Base-by-base conservation (phyloP, 2,329 filamentous ascomycete species). In the Fusarium annulatum region DNA sequence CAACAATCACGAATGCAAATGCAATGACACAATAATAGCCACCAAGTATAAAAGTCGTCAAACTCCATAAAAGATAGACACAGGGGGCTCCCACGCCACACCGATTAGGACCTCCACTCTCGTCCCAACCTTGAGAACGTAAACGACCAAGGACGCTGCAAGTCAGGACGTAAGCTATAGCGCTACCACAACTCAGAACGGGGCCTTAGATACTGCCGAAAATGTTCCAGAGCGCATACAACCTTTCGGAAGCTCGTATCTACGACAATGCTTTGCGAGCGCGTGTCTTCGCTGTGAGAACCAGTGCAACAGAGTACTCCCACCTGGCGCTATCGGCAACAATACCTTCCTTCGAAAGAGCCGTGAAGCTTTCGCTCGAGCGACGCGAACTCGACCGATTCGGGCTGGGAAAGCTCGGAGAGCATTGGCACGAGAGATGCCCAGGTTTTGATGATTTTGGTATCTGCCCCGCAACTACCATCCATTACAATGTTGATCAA, bases 41-140 rank as follows among this genome's bases (percentile, higher is more conserved):
- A 5, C 7, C 6, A 19, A 21, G 18, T 2, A 26, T 8, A 6
- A 6, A 6, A 5, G 1, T 3, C 4, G 26, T 21, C 14, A 26
- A 30, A 30, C 1, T 6, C 4, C 3, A 9, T 30, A 26, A 21
- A 30, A 30, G 14, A 48, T 11, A 4, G 45, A 9, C 9, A 5
- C 19, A 16, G 18, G 23, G 9, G 10, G 18, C 18, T 46, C 23
- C 11, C 26, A 19, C 3, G 23, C 12, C 23, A 14, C 9, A 12
- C 18, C 4, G 8, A 14, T 46, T 14, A 19, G 2, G 18, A 46
- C 11, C 0, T 19, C 18, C n/a, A 19, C 16, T 0, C 23, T 46
- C 0, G 12, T 28, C 18, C 18, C 45, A 46, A 46, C 26, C 5
- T 28, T 12, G 45, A 28, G 26, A 28, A 3, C 19, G 12, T 10